Evolutionary conservation across 805 yeast genomes (phyloP).

Genomic region (Candida gorgasii): DNA sequence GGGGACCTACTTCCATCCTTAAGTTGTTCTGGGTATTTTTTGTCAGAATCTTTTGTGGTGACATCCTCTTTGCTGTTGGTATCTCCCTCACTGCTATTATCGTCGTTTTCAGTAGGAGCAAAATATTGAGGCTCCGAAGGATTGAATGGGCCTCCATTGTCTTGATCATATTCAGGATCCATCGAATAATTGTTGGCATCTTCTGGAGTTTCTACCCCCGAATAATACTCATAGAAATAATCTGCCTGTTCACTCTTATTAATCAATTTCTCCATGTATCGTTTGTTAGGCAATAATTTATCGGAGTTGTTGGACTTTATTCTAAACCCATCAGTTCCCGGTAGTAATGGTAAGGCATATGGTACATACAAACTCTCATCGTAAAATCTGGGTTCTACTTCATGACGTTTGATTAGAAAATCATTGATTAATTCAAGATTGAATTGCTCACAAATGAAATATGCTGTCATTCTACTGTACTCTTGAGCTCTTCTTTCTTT

Average conservation of each 20-base stretch:
- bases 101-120: constrained; percentile 42
- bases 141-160: constrained; percentile 62
- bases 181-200: constrained; percentile 50
- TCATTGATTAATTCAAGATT: constrained; percentile 60
- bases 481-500: constrained; percentile 62
- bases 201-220: constrained; percentile 70
- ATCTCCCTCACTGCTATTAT: constrained; percentile 3
- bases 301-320: constrained; percentile 67
- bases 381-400: constrained; percentile 81
- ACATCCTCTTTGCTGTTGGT: constrained; percentile 9
- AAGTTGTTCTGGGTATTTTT: constrained; percentile 3
- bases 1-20: neutral
- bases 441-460: constrained; percentile 83
- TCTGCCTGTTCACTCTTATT: constrained; percentile 83
- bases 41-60: neutral
- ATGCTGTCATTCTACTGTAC: constrained; percentile 86
- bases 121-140: constrained; percentile 94
- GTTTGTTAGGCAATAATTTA: constrained; percentile 41
- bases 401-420: constrained; percentile 69
- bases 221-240: constrained; percentile 87
- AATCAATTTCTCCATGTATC: constrained; percentile 72
- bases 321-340: constrained; percentile 78
- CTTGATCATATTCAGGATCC: constrained; percentile 46
- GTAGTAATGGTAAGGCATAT: constrained; percentile 80
- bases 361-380: constrained; percentile 95